Base-by-base conservation (phyloP, 116 monocot genomes). In the Phalaenopsis hybrid region DNA sequence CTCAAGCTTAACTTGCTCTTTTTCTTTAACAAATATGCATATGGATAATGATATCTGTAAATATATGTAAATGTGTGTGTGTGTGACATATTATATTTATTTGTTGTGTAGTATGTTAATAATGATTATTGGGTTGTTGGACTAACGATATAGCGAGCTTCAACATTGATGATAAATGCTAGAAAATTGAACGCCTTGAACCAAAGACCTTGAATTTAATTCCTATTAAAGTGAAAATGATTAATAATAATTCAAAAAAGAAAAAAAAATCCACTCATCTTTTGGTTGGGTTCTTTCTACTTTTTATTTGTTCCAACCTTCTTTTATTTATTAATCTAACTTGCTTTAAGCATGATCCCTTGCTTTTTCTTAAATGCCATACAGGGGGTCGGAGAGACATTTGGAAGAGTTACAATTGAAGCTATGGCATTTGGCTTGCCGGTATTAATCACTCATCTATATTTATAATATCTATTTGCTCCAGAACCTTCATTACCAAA, bases 381-480 rank as follows among this genome's bases (percentile, higher is more conserved):
- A 67, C 79, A 96, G 96, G 94, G 94, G 41, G 55, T 89, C 81
- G 96, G 96, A 83, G 92, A 92, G 87, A 97, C 96, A 83, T 94
- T 97, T 84, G 96, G 96, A 70, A 89, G 94, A 74, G 94, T 92
- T 23, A 94, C 94, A 77, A 84, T 94, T 83, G 96, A 97, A 92
- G 94, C 96, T 65, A 94, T 97, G 96, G 94, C 94, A 43, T 94
- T 92, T 87, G 91, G 94, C 74, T 72, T 94, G 69, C 94, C 94
- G 86, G 94, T 97, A 94, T 74, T 75, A 44, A 75, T 33, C 31
- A 73, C 31, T 37, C 45, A 55, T 80, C 28, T 45, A 18, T 76
- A 75, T 79, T 82, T 57, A 7, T 75, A 21, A 9, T 43, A 15
- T 75, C 21, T 72, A 12, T 0, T 55, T 55, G 16, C 55, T 55